A percentile compares a stretch with the other conserved stretches of the same genome.
phyloP scores from a whole-genome alignment of 352 stramenopile genomes.

The Pythium folliculosum region DNA sequence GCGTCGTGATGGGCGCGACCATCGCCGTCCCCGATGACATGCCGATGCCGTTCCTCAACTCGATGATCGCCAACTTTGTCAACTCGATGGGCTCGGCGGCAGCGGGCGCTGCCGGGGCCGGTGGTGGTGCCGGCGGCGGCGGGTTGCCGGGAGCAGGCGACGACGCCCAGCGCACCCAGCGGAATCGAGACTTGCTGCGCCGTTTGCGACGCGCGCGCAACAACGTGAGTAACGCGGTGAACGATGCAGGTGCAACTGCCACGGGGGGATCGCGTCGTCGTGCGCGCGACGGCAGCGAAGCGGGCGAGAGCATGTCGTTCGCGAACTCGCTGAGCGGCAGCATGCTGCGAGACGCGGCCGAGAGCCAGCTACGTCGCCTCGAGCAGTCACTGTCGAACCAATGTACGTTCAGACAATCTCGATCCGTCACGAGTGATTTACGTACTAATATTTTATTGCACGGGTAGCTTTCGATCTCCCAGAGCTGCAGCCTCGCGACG shows the following conservation, averaged over 20 bases:
- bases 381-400: constrained; percentile 16
- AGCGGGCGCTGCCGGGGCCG: not conserved
- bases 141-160: not conserved
- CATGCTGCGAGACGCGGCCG: constrained; percentile 25
- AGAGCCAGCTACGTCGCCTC: constrained; percentile 23
- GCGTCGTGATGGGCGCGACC: constrained; percentile 74
- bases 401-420: constrained; percentile 2
- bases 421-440: not conserved
- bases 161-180: constrained; percentile 12
- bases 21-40: constrained; percentile 72
- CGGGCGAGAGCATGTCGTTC: constrained; percentile 17
- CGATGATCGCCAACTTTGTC: constrained; percentile 80
- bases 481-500: constrained; percentile 15
- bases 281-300: constrained; percentile 12
- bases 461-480: constrained; percentile 21
- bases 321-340: constrained; percentile 18
- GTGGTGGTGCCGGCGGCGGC: not conserved
- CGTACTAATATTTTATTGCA: not conserved
- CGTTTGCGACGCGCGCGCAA: constrained; percentile 19
- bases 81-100: constrained; percentile 32
- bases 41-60: constrained; percentile 83
- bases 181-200: constrained; percentile 27
- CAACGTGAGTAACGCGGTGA: not conserved
- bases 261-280: constrained; percentile 10
- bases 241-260: not conserved